Percentiles rank a stretch among this genome's conserved stretches.
Evolutionary conservation across 352 stramenopile genomes (phyloP).

Genomic region (Ophiocytium majus): DNA sequence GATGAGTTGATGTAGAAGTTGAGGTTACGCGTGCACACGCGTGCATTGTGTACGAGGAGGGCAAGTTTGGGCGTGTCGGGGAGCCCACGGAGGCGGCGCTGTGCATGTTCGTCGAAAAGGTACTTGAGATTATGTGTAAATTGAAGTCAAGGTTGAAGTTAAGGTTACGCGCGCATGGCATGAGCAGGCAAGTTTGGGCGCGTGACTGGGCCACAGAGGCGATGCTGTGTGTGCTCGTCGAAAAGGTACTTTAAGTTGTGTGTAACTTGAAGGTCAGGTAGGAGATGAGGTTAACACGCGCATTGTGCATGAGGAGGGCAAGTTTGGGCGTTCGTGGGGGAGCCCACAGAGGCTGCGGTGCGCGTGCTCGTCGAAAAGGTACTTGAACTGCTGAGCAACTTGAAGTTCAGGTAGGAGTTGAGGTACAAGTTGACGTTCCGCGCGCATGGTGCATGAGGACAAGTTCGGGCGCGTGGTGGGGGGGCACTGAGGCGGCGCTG

Average conservation of each 20-base stretch:
- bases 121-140: no score
- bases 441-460: conserved; percentile 61
- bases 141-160: no score
- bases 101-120: conserved; percentile 94
- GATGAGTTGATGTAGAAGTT: no score
- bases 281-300: no score
- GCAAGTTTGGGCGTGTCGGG: conserved; percentile 71
- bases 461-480: conserved; percentile 75
- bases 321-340: conserved; percentile 79
- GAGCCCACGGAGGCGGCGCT: conserved; percentile 94
- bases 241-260: conserved; percentile 82
- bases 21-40: no score
- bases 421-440: no score
- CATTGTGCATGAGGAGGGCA: conserved; percentile 59
- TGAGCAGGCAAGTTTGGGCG: conserved; percentile 78
- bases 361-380: conserved; percentile 96
- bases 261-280: no score
- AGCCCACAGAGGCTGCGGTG: conserved; percentile 90
- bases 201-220: conserved; percentile 95
- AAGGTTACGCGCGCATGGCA: no score
- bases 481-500: conserved; percentile 92
- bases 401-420: no score
- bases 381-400: conserved; percentile 60
- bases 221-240: conserved; percentile 86
- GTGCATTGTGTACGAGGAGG: conserved; percentile 61